phyloP scores from a whole-genome alignment of 23 red algal species.

The Agarophyton chilense region DNA sequence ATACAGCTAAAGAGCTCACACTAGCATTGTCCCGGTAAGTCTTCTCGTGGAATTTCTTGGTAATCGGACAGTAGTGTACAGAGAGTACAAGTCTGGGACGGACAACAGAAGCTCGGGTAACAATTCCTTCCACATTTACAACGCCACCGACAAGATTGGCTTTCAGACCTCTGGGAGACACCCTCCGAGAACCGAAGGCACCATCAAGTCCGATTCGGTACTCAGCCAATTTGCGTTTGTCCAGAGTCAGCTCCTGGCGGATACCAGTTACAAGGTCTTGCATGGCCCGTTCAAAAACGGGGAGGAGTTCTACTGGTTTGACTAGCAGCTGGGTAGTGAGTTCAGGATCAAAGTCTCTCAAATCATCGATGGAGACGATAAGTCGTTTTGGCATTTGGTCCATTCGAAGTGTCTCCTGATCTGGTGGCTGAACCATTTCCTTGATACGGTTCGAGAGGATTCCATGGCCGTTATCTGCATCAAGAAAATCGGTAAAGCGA shows the following conservation, averaged over 20 bases:
- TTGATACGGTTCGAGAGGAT: slow-evolving; percentile 48
- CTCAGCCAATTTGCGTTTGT: slow-evolving; percentile 41
- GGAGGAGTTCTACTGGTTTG: slow-evolving; percentile 67
- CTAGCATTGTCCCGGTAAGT: slow-evolving; percentile 84
- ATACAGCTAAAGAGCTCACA: slow-evolving; percentile 64
- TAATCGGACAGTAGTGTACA: slow-evolving; percentile 92
- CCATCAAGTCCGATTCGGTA: slow-evolving; percentile 88
- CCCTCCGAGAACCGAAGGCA: slow-evolving; percentile 79
- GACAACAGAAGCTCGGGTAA: slow-evolving; percentile 85
- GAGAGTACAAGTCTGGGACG: slow-evolving; percentile 87
- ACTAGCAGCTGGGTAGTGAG: slow-evolving; percentile 63
- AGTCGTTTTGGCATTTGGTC: slow-evolving; percentile 65
- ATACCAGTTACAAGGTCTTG: slow-evolving; percentile 72
- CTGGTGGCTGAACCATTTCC: slow-evolving; percentile 57
- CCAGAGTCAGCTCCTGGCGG: slow-evolving; percentile 56
- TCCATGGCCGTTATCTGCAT: slow-evolving; percentile 65
- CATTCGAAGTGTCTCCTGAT: slow-evolving; percentile 32
- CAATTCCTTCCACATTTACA: slow-evolving; percentile 94
- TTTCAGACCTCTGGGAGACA: slow-evolving; percentile 86
- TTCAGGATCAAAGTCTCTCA: slow-evolving; percentile 74
- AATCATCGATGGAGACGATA: slow-evolving; percentile 76
- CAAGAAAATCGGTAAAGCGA: slow-evolving; percentile 75
- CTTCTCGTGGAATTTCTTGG: slow-evolving; percentile 77
- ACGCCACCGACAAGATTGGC: slow-evolving; percentile 81
- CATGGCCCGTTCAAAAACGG: slow-evolving; percentile 83